Evolutionary conservation across 129 eudicot genomes (phyloP).

Genomic region (Helichrysum umbraculigerum): DNA sequence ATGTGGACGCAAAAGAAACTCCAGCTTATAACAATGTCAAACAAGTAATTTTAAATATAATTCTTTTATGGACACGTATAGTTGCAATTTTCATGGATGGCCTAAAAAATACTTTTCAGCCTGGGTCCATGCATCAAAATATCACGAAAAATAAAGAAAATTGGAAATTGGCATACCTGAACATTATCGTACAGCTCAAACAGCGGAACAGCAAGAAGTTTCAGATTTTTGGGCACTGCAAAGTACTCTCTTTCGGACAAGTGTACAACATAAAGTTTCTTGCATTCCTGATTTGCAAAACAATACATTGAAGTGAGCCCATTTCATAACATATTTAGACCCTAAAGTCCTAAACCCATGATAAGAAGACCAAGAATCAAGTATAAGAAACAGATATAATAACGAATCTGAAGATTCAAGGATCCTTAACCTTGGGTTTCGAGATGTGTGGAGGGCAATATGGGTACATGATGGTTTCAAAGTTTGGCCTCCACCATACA

Average conservation of each 20-base stretch:
- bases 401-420: neutral
- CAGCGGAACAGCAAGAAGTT: constrained; percentile 68
- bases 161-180: constrained; percentile 46
- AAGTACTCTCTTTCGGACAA: constrained; percentile 68
- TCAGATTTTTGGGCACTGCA: constrained; percentile 81
- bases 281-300: constrained; percentile 66
- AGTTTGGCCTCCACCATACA: constrained; percentile 90
- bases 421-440: constrained; percentile 65
- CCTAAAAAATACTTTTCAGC: neutral
- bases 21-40: neutral
- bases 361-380: neutral
- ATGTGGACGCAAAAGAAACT: neutral
- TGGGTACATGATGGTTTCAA: constrained; percentile 78
- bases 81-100: neutral
- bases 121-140: neutral
- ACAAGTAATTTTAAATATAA: neutral
- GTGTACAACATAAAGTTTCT: constrained; percentile 82
- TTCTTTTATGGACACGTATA: neutral
- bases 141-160: neutral
- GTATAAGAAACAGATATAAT: neutral
- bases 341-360: neutral
- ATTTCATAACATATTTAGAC: neutral
- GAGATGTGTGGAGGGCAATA: constrained; percentile 93
- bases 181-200: constrained; percentile 72
- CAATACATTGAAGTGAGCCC: neutral